Evolutionary conservation across 1,284 basidiomycete genomes (phyloP), one percentile per base, ranked within the genome.

Genomic region (Trametes pubescens): DNA sequence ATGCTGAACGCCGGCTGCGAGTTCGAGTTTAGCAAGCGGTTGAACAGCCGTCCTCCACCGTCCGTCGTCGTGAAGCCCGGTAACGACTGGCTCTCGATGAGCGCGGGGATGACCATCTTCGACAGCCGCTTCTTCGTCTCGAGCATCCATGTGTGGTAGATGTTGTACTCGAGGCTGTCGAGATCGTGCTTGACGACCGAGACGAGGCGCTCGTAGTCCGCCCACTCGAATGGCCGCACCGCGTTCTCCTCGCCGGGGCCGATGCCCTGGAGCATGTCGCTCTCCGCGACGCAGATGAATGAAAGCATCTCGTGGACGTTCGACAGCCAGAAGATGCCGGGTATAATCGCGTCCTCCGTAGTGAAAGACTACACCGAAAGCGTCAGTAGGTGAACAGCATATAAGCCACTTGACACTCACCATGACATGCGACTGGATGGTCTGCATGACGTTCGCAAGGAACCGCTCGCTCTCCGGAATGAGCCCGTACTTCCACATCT

Each of bases 251-350:
- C 95, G 51, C 96, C 96, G 0, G 98, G 98, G 21, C 95, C 96
- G 65, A 99, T 98, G 34, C 98, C 98, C 77, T 99, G 95, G 10
- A 96, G 85, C 88, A 99, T 98, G 77, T 99, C 98, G 74, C 93
- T 94, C 80, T 99, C 98, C 26, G 98, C 98, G 47, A 99, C 93
- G 74, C 95, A 98, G 72, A 99, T 97, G 79, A 99, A 99, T 10
- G 98, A 99, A 29, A 99, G 84, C 86, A 99, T 95, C 78, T 99
- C 98, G 77, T 99, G 98, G n/a, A 99, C 96, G 74, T 99, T 99
- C 37, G 97, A 99, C 18, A 99, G 84, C 98, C 98, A 99, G 83
- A 96, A 99, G 71, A 99, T 94, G 49, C 98, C 98, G 1, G 98
- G 98, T 47, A 97, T 83, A 67, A 99, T 95, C 16, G 95, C 92